Evolutionary conservation across 148 eudicot species (phyloP), one percentile per base, ranked within the genome.

Genomic region (Persicaria maculosa): DNA sequence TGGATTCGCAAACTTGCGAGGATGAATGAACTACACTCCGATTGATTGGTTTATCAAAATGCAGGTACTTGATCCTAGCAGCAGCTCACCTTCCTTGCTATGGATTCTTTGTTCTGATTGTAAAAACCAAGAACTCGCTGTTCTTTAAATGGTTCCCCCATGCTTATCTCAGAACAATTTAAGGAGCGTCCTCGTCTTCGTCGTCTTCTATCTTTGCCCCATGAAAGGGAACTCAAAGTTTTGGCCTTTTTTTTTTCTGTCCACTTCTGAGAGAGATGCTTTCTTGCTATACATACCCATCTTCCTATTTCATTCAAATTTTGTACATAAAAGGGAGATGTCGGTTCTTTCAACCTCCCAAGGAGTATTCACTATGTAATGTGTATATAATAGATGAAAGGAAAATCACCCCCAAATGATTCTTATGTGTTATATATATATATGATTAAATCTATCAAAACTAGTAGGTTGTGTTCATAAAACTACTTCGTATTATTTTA

Each of bases 31-130:
- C 7, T 57, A 57, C 1, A 1, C 1, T 6, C 31, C 20, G 31
- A 31, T 1, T 31, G 2, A 31, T 31, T 3, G 40, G 40, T 31
- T 19, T 19, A 16, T n/a, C 0, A 16, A 12, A 11, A 36, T 70
- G 50, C 82, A 86, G 93, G 90, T 89, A 89, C 70, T 74, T 80
- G 10, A 47, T 74, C n/a, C 43, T 90, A 65, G 92, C 88, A 7
- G 82, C 80, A 44, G 81, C 74, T 73, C 96, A 88, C 72, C 52
- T 90, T 57, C 88, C 86, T 55, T 90, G 90, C 74, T 90, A 88
- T 71, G 92, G 92, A 59, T 44, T 83, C 43, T 88, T 80, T 74
- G 78, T 80, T 7, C 62, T 85, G 71, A 78, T 90, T 69, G 76
- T 86, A 19, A 74, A 73, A 71, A 76, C 72, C 12, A 90, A 90